phyloP scores from a whole-genome alignment of 352 stramenopile genomes.

The Globisporangium acanthophoron region DNA sequence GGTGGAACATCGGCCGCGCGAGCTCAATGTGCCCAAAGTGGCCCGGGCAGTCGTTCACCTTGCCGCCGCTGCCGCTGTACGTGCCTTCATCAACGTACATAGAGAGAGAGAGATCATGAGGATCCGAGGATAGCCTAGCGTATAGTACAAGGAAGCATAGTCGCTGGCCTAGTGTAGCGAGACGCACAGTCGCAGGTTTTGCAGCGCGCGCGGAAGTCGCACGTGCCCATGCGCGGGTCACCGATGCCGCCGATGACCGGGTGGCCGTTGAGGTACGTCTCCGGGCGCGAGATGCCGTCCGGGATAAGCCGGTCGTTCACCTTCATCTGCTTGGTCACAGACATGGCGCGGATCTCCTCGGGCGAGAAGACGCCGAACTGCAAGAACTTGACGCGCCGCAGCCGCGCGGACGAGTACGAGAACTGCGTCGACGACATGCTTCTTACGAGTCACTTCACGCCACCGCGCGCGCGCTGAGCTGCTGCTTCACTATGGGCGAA shows the following conservation, averaged over 20 bases:
- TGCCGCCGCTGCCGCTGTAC: constrained; percentile 88
- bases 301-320: constrained; percentile 96
- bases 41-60: constrained; percentile 96
- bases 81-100: constrained; percentile 28
- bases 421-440: constrained; percentile 89
- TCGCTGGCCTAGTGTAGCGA: too few species aligned
- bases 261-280: constrained; percentile 90
- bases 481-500: background rate
- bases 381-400: constrained; percentile 96
- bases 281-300: constrained; percentile 91
- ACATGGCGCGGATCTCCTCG: constrained; percentile 96
- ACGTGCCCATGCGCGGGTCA: constrained; percentile 97
- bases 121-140: background rate
- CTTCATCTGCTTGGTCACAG: constrained; percentile 95
- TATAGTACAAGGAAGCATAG: background rate
- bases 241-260: constrained; percentile 97
- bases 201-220: constrained; percentile 83
- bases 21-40: constrained; percentile 99
- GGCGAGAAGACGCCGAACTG: constrained; percentile 98
- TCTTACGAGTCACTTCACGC: too few species aligned
- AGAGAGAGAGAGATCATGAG: background rate
- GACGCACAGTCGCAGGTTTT: constrained; percentile 90
- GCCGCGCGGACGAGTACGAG: constrained; percentile 92
- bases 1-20: constrained; percentile 95
- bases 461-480: too few species aligned